A percentile compares a stretch with the other conserved stretches of the same genome.
Evolutionary conservation across 2,329 filamentous ascomycete genomes (phyloP).

Genomic region (Waltergamsia citrina): DNA sequence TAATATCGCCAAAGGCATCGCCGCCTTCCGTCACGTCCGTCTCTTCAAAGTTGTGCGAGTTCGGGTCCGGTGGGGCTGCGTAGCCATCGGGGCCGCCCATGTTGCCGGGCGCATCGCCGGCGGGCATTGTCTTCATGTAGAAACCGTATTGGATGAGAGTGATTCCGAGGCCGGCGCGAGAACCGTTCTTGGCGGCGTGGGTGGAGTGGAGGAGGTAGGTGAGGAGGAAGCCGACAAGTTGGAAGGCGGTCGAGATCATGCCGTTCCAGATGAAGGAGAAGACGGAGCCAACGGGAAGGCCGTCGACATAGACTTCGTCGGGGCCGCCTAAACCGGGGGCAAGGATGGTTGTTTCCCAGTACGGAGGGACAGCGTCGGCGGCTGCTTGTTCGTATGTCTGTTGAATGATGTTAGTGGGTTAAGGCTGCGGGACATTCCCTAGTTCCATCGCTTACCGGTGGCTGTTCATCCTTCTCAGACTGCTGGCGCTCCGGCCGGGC

Average conservation of each 20-base stretch:
- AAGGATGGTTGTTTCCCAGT: constrained; percentile 98
- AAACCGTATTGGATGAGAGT: constrained; percentile 96
- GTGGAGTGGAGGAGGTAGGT: constrained; percentile 97
- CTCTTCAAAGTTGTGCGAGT: constrained; percentile 81
- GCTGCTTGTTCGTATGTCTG: constrained; percentile 98
- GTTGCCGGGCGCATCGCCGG: constrained; percentile 27
- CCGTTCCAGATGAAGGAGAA: constrained; percentile 87
- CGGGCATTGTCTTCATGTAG: constrained; percentile 68
- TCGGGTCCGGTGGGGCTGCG: constrained; percentile 73
- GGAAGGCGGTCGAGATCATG: constrained; percentile 97
- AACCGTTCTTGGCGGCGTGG: constrained; percentile 96
- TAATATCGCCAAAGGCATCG: constrained; percentile 46
- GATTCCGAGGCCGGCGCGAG: constrained; percentile 85
- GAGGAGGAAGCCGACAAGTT: constrained; percentile 92
- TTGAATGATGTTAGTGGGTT: too few species aligned
- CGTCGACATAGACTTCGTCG: constrained; percentile 95
- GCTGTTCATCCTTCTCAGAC: constrained; percentile 72
- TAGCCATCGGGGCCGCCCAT: constrained; percentile 48
- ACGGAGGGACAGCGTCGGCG: constrained; percentile 88
- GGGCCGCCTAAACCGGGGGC: constrained; percentile 82
- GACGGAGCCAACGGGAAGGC: constrained; percentile 80
- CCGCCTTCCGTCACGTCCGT: constrained; percentile 46
- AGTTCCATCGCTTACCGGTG: constrained; percentile 73
- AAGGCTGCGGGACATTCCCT: too few species aligned
- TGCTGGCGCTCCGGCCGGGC: constrained; percentile 80